A percentile compares a stretch with the other conserved stretches of the same genome.
Evolutionary conservation across 2,329 filamentous ascomycete species (phyloP).

Genomic region (Cladosporium sp.): DNA sequence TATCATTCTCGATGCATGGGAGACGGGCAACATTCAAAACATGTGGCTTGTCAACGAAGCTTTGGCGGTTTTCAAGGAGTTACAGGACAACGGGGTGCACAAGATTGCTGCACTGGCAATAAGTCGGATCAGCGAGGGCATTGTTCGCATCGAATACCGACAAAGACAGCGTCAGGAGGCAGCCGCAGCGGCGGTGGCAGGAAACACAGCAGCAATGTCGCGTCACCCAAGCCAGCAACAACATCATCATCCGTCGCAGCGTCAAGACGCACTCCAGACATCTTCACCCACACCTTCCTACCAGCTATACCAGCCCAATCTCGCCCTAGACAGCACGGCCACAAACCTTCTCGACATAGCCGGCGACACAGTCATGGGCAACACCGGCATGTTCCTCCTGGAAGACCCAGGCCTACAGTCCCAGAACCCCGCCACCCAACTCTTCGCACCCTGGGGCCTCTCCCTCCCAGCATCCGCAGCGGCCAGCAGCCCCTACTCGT

Average conservation of each 20-base stretch:
- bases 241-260: not conserved
- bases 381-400: conserved; percentile 43
- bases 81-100: conserved; percentile 42
- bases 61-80: conserved; percentile 39
- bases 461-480: conserved; percentile 3
- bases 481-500: conserved; percentile 14
- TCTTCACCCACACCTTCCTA: conserved; percentile 17
- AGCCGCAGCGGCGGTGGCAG: conserved; percentile 5
- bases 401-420: conserved; percentile 44
- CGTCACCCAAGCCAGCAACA: conserved; percentile 9
- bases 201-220: conserved; percentile 14
- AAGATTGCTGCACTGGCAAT: conserved; percentile 44
- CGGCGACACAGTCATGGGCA: conserved; percentile 42
- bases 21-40: conserved; percentile 36
- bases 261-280: not conserved
- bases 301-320: conserved; percentile 6
- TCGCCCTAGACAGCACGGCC: not conserved
- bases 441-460: conserved; percentile 6
- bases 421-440: conserved; percentile 14
- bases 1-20: conserved; percentile 43
- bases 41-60: conserved; percentile 38
- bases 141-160: conserved; percentile 23
- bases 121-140: conserved; percentile 33
- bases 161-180: conserved; percentile 15
- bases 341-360: conserved; percentile 18